These are phyloP conservation scores for Astragalus membranaceus DNA, from an alignment of 306 rosid species.

Conservation along the genomic window DNA sequence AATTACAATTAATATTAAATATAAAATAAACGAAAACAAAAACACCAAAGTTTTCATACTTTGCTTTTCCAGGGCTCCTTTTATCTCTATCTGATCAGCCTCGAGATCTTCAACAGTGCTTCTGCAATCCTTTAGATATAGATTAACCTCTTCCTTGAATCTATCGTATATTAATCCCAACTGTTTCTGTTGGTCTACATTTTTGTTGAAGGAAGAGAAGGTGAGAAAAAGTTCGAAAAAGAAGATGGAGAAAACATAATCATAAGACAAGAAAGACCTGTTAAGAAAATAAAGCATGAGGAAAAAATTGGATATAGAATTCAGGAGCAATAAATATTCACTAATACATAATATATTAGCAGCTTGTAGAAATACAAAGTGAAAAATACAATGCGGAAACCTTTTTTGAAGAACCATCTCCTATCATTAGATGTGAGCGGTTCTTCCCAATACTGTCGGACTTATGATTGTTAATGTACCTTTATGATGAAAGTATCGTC, in stretches of 20 bases:
- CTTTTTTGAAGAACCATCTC: not conserved
- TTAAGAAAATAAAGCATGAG: not conserved
- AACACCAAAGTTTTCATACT: conserved; percentile 36
- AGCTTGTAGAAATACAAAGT: not conserved
- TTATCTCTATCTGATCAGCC: conserved; percentile 59
- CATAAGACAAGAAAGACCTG: not conserved
- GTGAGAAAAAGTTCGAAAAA: not conserved
- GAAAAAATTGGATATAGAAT: conserved; percentile 2
- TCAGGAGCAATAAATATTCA: not conserved
- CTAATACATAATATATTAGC: no score
- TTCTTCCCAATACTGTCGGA: not conserved
- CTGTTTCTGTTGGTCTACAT: conserved; percentile 67
- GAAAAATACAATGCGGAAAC: not conserved
- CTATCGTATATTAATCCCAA: conserved; percentile 61
- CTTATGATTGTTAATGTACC: not conserved
- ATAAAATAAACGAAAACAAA: not conserved
- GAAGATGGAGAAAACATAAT: conserved; percentile 7
- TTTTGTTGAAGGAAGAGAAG: conserved; percentile 17
- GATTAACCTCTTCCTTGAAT: conserved; percentile 77
- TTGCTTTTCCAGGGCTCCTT: conserved; percentile 72
- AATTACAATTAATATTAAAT: not conserved
- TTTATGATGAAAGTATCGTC: not conserved
- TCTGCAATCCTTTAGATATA: conserved; percentile 70
- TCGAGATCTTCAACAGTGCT: conserved; percentile 63
- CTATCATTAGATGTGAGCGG: not conserved